Evolutionary conservation across 495 filamentous ascomycete species (phyloP).

Genomic region (Xylaria flabelliformis): DNA sequence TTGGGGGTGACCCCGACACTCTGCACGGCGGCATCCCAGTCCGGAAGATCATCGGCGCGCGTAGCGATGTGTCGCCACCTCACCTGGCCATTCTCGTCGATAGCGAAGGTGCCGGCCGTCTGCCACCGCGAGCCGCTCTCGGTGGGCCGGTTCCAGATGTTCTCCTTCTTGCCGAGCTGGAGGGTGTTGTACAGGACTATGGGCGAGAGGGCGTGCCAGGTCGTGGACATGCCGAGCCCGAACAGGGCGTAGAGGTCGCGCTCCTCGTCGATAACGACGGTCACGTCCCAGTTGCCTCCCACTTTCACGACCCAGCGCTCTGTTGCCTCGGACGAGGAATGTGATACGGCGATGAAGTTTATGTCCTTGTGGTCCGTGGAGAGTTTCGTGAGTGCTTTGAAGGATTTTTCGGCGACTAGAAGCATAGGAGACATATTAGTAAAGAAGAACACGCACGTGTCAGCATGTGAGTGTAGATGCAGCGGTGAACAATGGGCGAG

Average conservation of each 20-base stretch:
- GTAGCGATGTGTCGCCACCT: constrained; percentile 51
- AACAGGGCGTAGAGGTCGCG: constrained; percentile 59
- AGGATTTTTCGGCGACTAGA: constrained; percentile 65
- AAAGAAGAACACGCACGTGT: neutral
- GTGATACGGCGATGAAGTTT: constrained; percentile 64
- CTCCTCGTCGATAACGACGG: constrained; percentile 60
- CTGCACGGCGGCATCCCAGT: constrained; percentile 56
- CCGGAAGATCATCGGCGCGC: constrained; percentile 55
- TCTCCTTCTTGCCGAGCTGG: constrained; percentile 56
- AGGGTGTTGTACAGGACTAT: constrained; percentile 54
- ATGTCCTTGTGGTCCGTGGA: constrained; percentile 56
- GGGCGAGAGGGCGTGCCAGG: constrained; percentile 59
- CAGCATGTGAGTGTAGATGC: neutral
- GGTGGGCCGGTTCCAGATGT: constrained; percentile 61
- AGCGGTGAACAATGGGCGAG: neutral
- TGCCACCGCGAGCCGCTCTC: constrained; percentile 66
- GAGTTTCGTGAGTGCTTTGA: constrained; percentile 51
- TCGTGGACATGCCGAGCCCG: constrained; percentile 59
- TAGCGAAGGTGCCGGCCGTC: constrained; percentile 60
- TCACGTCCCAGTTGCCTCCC: constrained; percentile 59
- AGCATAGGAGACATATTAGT: neutral
- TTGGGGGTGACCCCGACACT: constrained; percentile 23
- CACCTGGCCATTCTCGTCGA: constrained; percentile 58
- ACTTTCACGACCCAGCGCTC: constrained; percentile 59
- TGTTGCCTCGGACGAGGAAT: constrained; percentile 57